These are phyloP conservation scores for Aquilaria yunnanensis DNA, from an alignment of 345 rosid species.

Conservation along the genomic window DNA sequence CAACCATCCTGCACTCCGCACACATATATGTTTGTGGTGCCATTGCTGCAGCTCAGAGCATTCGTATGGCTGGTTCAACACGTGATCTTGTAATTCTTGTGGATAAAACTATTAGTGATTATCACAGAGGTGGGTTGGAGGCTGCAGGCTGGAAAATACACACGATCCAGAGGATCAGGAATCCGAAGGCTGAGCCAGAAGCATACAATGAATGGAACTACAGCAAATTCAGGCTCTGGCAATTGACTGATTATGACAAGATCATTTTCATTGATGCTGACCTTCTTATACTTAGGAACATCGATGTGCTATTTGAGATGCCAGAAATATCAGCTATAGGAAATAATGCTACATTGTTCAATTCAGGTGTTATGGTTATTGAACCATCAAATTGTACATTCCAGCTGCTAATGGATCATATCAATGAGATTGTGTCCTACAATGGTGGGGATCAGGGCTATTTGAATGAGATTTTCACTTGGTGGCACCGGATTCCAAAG, in stretches of 20 bases:
- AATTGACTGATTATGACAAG: conserved; percentile 73
- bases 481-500: conserved; percentile 96
- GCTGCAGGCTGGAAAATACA: conserved; percentile 89
- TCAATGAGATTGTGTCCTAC: conserved; percentile 76
- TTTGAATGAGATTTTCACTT: conserved; percentile 84
- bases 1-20: conserved; percentile 87
- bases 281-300: conserved; percentile 77
- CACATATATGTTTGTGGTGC: conserved; percentile 83
- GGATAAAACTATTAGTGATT: conserved; percentile 61
- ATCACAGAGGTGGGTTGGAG: conserved; percentile 64
- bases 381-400: conserved; percentile 86
- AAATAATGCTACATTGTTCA: conserved; percentile 73
- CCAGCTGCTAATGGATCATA: conserved; percentile 75
- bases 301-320: conserved; percentile 80
- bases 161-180: conserved; percentile 71
- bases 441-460: conserved; percentile 96
- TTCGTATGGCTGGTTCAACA: conserved; percentile 85
- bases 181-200: conserved; percentile 67
- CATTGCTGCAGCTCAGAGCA: conserved; percentile 79
- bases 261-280: conserved; percentile 90
- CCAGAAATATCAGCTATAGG: conserved; percentile 84
- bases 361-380: conserved; percentile 83
- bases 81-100: conserved; percentile 85
- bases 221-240: conserved; percentile 95
- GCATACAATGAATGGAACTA: conserved; percentile 93